Evolutionary conservation across 371 early-diverging fungal species (phyloP).

Genomic region (Modicella reniformis): DNA sequence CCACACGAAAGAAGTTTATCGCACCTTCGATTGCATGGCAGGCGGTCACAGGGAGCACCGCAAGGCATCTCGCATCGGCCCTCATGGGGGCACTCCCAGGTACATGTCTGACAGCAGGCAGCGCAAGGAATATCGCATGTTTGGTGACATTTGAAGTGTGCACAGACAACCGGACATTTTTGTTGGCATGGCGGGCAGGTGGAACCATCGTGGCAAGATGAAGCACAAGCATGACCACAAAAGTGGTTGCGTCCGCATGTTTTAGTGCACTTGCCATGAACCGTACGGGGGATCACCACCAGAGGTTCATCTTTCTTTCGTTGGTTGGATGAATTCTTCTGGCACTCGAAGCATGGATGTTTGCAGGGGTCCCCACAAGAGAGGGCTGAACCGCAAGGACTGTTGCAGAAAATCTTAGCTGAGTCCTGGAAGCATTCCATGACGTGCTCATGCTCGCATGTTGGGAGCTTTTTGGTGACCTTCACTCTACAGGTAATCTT

Average conservation of each 20-base stretch:
- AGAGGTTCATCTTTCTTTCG: not conserved
- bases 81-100: slow-evolving; percentile 60
- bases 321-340: slow-evolving; percentile 1
- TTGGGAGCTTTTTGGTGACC: slow-evolving; percentile 29
- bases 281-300: not conserved
- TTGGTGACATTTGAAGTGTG: slow-evolving; percentile 53
- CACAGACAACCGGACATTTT: slow-evolving; percentile 53
- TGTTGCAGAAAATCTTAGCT: not conserved
- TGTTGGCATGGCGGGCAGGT: slow-evolving; percentile 57
- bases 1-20: slow-evolving; percentile 57
- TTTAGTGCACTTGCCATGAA: slow-evolving; percentile 23
- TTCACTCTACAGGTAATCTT: slow-evolving; percentile 33
- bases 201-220: slow-evolving; percentile 39
- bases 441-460: slow-evolving; percentile 54
- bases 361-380: slow-evolving; percentile 55
- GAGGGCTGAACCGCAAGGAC: slow-evolving; percentile 17
- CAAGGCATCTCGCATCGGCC: slow-evolving; percentile 59
- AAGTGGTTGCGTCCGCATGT: slow-evolving; percentile 14
- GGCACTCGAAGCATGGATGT: slow-evolving; percentile 22
- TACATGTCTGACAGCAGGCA: slow-evolving; percentile 58
- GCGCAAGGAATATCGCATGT: slow-evolving; percentile 54
- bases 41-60: slow-evolving; percentile 63
- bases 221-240: slow-evolving; percentile 36
- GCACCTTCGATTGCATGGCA: slow-evolving; percentile 65
- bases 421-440: slow-evolving; percentile 29